Evolutionary conservation across 2,329 filamentous ascomycete genomes (phyloP).

Genomic region (Aureobasidium sp.): DNA sequence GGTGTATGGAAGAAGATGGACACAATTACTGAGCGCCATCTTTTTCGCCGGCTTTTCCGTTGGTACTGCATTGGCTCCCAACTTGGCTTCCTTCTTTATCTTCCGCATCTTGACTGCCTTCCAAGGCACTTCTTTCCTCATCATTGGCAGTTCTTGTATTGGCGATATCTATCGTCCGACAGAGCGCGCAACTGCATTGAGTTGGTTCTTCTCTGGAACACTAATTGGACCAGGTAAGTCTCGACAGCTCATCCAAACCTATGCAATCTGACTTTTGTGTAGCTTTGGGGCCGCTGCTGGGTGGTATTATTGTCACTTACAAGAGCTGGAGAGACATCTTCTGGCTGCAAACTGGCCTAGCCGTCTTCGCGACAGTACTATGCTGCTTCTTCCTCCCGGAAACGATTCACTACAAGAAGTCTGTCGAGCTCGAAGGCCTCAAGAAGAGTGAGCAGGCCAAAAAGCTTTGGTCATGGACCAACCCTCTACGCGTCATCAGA

Average conservation of each 20-base stretch:
- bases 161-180: conserved; percentile 49
- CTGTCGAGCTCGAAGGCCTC: conserved; percentile 52
- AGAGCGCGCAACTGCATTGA: conserved; percentile 62
- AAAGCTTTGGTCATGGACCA: conserved; percentile 55
- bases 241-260: not conserved
- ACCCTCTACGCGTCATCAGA: conserved; percentile 54
- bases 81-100: conserved; percentile 62
- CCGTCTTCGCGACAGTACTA: conserved; percentile 49
- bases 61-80: conserved; percentile 63
- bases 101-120: conserved; percentile 68
- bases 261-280: not conserved
- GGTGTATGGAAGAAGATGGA: conserved; percentile 42
- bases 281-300: conserved; percentile 60
- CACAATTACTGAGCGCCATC: conserved; percentile 46
- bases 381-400: conserved; percentile 62
- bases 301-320: conserved; percentile 70
- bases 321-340: conserved; percentile 66
- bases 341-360: conserved; percentile 65
- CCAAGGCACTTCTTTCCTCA: conserved; percentile 65
- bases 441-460: conserved; percentile 39
- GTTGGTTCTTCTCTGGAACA: conserved; percentile 65
- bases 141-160: conserved; percentile 62
- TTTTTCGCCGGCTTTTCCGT: conserved; percentile 63
- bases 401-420: conserved; percentile 59
- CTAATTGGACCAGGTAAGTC: conserved; percentile 52